Percentiles rank a stretch among this genome's conserved stretches.
Conservation (phyloP, 225 moss, liverwort and hornwort genomes). For the Climacium dendroides region DNA sequence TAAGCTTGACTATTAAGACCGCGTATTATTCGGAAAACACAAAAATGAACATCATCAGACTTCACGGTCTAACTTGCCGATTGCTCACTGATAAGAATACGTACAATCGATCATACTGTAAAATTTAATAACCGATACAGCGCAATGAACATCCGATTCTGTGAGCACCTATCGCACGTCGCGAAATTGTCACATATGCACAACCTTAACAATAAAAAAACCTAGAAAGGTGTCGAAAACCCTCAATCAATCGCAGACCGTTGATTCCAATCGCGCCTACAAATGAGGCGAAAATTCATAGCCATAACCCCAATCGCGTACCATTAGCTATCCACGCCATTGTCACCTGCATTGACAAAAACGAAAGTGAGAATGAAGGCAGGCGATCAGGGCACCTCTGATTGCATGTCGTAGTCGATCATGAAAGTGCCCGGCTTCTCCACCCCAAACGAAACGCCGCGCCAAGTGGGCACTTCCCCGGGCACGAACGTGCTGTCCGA, state of each 20-base stretch:
- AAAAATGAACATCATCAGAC: background rate
- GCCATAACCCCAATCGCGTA: background rate
- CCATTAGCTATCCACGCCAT: background rate
- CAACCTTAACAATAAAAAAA: background rate
- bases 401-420: conserved; percentile 83
- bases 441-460: conserved; percentile 65
- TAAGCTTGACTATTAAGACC: background rate
- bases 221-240: background rate
- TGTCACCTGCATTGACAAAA: background rate
- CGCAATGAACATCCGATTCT: background rate
- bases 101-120: background rate
- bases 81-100: background rate
- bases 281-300: background rate
- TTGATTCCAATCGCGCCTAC: background rate
- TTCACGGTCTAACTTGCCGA: background rate
- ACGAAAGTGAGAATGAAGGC: background rate
- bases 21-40: background rate
- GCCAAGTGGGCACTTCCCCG: conserved; percentile 16
- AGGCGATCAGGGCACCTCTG: conserved; percentile 25
- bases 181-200: background rate
- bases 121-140: background rate
- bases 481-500: conserved; percentile 54
- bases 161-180: background rate
- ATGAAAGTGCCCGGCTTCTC: conserved; percentile 89
- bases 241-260: background rate